Percentiles rank a stretch among this genome's conserved stretches.
Evolutionary conservation across 1,139 yeast species (phyloP).

Genomic region (Hemisphaericaspora lyxosophila): DNA sequence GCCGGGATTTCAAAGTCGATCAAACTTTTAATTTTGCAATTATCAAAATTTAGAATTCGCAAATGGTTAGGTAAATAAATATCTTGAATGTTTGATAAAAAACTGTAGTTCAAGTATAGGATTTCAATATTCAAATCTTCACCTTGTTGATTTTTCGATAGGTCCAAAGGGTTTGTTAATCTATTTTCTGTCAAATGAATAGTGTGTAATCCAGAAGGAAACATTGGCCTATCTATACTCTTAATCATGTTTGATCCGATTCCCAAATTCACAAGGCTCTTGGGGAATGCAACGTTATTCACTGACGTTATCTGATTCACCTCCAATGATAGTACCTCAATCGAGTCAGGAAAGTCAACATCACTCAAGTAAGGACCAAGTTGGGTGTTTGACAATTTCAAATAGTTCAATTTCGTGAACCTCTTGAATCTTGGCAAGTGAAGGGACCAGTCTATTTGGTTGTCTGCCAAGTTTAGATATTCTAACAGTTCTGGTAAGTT

Average conservation of each 20-base stretch:
- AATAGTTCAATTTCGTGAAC: constrained; percentile 15
- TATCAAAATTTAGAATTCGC: constrained; percentile 22
- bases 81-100: constrained; percentile 14
- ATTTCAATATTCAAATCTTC: constrained; percentile 17
- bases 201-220: constrained; percentile 19
- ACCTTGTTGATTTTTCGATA: constrained; percentile 17
- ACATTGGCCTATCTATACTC: constrained; percentile 12
- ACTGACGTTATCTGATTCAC: constrained; percentile 22
- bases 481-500: constrained; percentile 12
- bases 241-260: constrained; percentile 22
- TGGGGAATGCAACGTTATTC: constrained; percentile 22
- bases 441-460: constrained; percentile 25
- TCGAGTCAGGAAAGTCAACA: constrained; percentile 19
- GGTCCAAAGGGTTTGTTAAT: constrained; percentile 17
- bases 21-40: constrained; percentile 16
- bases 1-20: constrained; percentile 14
- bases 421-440: constrained; percentile 10
- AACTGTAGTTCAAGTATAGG: constrained; percentile 21
- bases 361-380: constrained; percentile 15
- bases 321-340: constrained; percentile 21
- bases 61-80: constrained; percentile 19
- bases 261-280: constrained; percentile 19
- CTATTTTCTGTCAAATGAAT: constrained; percentile 26
- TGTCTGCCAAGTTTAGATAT: constrained; percentile 20
- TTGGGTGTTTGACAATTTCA: constrained; percentile 22